These are phyloP conservation scores for Nannochloropsis gaditana DNA, from an alignment of 108 stramenopile species.

Conservation along the genomic window DNA sequence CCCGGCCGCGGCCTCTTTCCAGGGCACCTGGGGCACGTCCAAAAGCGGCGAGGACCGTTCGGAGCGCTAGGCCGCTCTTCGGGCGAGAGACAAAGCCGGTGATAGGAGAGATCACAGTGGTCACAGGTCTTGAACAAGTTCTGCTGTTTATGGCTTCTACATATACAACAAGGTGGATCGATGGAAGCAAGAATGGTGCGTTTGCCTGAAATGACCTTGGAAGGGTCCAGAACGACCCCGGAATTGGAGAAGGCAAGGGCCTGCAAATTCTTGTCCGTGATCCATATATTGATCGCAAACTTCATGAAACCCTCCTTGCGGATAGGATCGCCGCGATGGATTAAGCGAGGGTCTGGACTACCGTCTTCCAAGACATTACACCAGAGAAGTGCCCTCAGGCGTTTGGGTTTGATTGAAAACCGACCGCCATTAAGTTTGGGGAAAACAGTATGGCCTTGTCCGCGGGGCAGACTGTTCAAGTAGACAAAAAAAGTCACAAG, in stretches of 20 bases:
- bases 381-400: slow-evolving; percentile 21
- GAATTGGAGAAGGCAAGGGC: background rate
- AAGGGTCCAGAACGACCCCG: background rate
- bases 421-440: slow-evolving; percentile 18
- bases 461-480: slow-evolving; percentile 28
- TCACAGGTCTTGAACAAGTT: slow-evolving; percentile 4
- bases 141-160: slow-evolving; percentile 9
- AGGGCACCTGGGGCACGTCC: background rate
- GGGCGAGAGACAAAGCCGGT: background rate
- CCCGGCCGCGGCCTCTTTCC: background rate
- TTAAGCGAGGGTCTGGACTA: slow-evolving; percentile 21
- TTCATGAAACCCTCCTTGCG: background rate
- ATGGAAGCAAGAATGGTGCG: slow-evolving; percentile 17
- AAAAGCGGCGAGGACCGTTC: background rate
- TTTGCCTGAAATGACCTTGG: background rate
- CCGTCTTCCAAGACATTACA: slow-evolving; percentile 27
- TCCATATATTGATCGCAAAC: slow-evolving; percentile 38
- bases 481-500: slow-evolving; percentile 33
- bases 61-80: background rate
- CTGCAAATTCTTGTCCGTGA: slow-evolving; percentile 22
- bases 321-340: slow-evolving; percentile 29
- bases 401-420: slow-evolving; percentile 22
- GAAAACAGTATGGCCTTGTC: slow-evolving; percentile 27
- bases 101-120: background rate
- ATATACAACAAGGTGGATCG: background rate